Conservation (phyloP, 371 early-diverging fungal species). For the Apophysomyces ossiformis region DNA sequence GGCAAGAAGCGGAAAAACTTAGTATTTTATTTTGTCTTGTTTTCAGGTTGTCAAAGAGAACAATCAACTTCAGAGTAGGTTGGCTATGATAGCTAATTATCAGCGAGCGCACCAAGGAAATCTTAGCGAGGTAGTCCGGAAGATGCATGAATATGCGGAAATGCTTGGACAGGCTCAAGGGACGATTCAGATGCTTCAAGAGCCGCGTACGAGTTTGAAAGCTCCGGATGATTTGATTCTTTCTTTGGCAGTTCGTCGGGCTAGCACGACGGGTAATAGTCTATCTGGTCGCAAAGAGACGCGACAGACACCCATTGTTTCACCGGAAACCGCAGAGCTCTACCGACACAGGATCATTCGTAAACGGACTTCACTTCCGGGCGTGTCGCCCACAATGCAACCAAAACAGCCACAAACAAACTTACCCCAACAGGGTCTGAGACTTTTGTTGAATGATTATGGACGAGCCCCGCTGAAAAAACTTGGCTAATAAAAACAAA, state of each 20-base stretch:
- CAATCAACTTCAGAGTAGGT: conserved; percentile 34
- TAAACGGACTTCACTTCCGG: conserved; percentile 41
- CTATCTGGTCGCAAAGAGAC: conserved; percentile 11
- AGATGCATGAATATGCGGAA: conserved; percentile 47
- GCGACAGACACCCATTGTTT: neutral
- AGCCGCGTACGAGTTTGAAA: conserved; percentile 17
- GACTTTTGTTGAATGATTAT: conserved; percentile 35
- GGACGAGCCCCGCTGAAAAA: conserved; percentile 2
- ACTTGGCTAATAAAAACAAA: conserved; percentile 4
- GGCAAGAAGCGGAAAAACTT: neutral
- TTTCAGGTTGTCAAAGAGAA: conserved; percentile 43
- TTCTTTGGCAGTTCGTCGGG: conserved; percentile 18
- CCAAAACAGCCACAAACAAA: conserved; percentile 17
- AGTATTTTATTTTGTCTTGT: neutral
- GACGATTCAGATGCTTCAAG: conserved; percentile 35
- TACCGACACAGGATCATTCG: conserved; percentile 47
- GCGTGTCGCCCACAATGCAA: conserved; percentile 17
- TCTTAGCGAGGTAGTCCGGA: conserved; percentile 33
- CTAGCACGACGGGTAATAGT: conserved; percentile 17
- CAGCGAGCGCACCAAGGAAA: conserved; percentile 40
- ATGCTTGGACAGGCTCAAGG: conserved; percentile 52
- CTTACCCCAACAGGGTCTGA: conserved; percentile 43
- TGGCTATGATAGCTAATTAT: conserved; percentile 32
- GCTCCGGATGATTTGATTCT: conserved; percentile 5
- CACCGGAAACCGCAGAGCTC: conserved; percentile 32